A percentile compares a stretch with the other conserved stretches of the same genome.
phyloP scores from a whole-genome alignment of 345 rosid genomes.

The Noccaea bulbosa region DNA sequence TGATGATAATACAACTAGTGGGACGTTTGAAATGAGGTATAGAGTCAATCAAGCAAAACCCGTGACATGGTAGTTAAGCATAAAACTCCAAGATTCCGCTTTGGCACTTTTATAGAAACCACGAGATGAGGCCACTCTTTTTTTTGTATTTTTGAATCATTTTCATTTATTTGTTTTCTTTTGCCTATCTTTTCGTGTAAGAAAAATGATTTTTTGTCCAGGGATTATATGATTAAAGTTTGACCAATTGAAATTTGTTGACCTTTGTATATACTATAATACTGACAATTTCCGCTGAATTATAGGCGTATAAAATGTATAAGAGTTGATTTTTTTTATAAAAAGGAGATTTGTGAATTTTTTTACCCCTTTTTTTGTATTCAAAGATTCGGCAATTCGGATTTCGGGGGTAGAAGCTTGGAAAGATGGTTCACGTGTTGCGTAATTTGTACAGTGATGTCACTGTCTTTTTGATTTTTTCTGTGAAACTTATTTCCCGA shows the following conservation, averaged over 20 bases:
- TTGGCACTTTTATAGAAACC: conserved; percentile 38
- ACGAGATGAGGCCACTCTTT: conserved; percentile 41
- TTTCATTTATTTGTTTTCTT: conserved; percentile 2
- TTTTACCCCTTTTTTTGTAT: not conserved
- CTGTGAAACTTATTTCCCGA: not conserved
- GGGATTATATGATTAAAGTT: conserved; percentile 1
- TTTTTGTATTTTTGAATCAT: conserved; percentile 12
- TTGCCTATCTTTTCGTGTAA: not conserved
- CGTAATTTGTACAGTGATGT: conserved; percentile 33
- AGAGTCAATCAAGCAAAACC: conserved; percentile 29
- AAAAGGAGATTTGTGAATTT: conserved; percentile 1
- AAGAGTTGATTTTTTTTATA: not conserved
- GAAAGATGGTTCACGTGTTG: conserved; percentile 34
- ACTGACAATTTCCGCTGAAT: too few species aligned
- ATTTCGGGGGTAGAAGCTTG: not conserved
- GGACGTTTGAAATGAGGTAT: conserved; percentile 32
- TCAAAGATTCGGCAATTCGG: conserved; percentile 17
- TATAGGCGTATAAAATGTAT: too few species aligned
- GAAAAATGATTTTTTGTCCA: not conserved
- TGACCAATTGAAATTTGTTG: not conserved
- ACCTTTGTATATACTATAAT: not conserved
- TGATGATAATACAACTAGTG: conserved; percentile 13
- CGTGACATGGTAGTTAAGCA: conserved; percentile 43
- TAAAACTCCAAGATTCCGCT: conserved; percentile 42
- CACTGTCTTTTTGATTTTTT: conserved; percentile 11